These are phyloP conservation scores for Komagataella populi DNA, from an alignment of 805 yeast species.

Conservation along the genomic window DNA sequence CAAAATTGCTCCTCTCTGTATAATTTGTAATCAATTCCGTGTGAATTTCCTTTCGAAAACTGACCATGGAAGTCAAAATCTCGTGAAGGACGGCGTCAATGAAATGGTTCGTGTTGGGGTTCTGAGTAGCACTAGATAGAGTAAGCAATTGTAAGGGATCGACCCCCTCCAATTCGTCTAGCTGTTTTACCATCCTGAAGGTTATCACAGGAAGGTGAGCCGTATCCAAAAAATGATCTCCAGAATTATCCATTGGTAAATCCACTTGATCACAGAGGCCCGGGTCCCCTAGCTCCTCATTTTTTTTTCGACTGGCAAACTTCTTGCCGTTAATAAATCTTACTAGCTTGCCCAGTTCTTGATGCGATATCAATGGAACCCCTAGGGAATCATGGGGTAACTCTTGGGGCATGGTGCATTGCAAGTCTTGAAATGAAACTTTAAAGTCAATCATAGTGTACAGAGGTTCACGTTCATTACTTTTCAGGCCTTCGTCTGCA, in stretches of 20 bases:
- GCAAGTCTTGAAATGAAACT: slow-evolving; percentile 48
- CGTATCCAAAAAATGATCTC: slow-evolving; percentile 8
- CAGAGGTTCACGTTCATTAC: background rate
- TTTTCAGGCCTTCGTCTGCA: background rate
- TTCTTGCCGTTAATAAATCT: slow-evolving; percentile 38
- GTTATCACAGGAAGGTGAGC: slow-evolving; percentile 20
- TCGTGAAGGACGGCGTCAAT: slow-evolving; percentile 16
- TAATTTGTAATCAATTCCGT: slow-evolving; percentile 14
- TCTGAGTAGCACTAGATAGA: background rate
- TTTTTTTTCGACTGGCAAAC: background rate
- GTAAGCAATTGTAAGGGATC: slow-evolving; percentile 5
- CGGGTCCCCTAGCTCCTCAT: background rate
- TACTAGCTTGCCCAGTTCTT: slow-evolving; percentile 47
- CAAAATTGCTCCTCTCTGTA: slow-evolving; percentile 17
- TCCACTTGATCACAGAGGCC: background rate
- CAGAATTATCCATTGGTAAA: background rate
- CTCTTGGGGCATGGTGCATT: slow-evolving; percentile 35
- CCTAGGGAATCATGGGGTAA: slow-evolving; percentile 31
- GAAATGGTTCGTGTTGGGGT: slow-evolving; percentile 15
- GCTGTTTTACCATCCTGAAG: slow-evolving; percentile 31
- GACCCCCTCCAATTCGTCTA: slow-evolving; percentile 26
- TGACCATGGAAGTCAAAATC: slow-evolving; percentile 12
- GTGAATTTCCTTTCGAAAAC: slow-evolving; percentile 19
- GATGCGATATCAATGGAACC: slow-evolving; percentile 40
- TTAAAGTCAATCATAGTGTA: slow-evolving; percentile 60